phyloP scores from a whole-genome alignment of 305 asterid species.

The Nicotiana rustica region DNA sequence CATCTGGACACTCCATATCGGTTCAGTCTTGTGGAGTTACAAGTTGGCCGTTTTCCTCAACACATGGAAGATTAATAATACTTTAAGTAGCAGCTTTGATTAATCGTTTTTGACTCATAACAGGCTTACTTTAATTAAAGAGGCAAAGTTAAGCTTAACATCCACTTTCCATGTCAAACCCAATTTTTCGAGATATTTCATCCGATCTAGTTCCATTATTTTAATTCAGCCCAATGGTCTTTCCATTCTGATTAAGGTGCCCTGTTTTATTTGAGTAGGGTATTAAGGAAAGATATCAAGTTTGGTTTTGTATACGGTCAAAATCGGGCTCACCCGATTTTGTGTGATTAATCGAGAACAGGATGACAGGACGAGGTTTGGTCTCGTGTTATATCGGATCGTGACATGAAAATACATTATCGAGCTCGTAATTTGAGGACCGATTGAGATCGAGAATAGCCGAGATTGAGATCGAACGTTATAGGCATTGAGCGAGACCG shows the following conservation, averaged over 20 bases:
- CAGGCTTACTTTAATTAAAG: background rate
- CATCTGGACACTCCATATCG: background rate
- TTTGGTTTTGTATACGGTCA: background rate
- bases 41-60: background rate
- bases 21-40: background rate
- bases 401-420: no score
- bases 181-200: background rate
- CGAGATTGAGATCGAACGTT: no score
- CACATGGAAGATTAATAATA: slow-evolving; percentile 1
- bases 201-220: background rate
- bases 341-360: no score
- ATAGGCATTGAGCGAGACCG: no score
- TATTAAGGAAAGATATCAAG: background rate
- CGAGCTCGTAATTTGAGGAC: no score
- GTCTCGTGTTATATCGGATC: no score
- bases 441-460: no score
- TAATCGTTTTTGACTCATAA: background rate
- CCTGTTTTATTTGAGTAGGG: background rate
- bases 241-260: background rate
- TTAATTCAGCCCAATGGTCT: background rate
- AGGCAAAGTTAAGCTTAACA: background rate
- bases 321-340: no score
- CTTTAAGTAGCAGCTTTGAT: background rate
- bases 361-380: no score
- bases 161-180: background rate